Evolutionary conservation across 2,329 filamentous ascomycete species (phyloP), one percentile per base, ranked within the genome.

Genomic region (Periconia sp.): DNA sequence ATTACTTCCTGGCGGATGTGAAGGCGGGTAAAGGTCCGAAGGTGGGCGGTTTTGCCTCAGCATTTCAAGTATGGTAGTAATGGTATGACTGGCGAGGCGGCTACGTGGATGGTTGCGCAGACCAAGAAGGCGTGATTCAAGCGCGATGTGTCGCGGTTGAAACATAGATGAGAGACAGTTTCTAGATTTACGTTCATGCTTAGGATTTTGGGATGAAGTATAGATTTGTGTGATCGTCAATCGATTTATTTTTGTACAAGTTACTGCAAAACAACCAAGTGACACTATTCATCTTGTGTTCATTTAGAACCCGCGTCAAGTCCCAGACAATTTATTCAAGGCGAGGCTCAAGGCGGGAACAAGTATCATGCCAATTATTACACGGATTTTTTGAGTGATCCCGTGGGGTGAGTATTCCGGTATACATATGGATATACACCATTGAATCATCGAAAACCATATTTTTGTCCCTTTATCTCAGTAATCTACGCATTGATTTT

Each of bases 301-400:
- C 42, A 53, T 49, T 17, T 60, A 56, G 7, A 56, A 58, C 3
- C 49, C 59, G 46, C 56, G 57, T 33, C 54, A 50, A 19, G 53
- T 43, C 2, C 59, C 66, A 7, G 61, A 66, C 5, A 53, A 49
- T 30, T 68, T 65, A 45, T 48, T 66, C 49, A 57, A 56, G n/a
- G 62, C 55, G 47, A 63, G 53, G 13, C 15, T 69, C 3, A 61
- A 64, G 49, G 60, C 62, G 6, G 66, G 47, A 45, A 55, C 30
- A 55, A 54, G 41, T 68, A 68, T 51, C 59, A 62, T 55, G 49
- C 61, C 23, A 61, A 66, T 35, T 70, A 69, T 54, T 69, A 67
- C 57, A 62, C 54, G 9, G 65, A 59, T 10, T 69, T 69, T 50
- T 60, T 68, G 10, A 23, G 61, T 15, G 66, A 70, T 59, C 65